Evolutionary conservation across 1,284 basidiomycete species (phyloP), one percentile per base, ranked within the genome.

Genomic region (Chondrostereum purpureum): DNA sequence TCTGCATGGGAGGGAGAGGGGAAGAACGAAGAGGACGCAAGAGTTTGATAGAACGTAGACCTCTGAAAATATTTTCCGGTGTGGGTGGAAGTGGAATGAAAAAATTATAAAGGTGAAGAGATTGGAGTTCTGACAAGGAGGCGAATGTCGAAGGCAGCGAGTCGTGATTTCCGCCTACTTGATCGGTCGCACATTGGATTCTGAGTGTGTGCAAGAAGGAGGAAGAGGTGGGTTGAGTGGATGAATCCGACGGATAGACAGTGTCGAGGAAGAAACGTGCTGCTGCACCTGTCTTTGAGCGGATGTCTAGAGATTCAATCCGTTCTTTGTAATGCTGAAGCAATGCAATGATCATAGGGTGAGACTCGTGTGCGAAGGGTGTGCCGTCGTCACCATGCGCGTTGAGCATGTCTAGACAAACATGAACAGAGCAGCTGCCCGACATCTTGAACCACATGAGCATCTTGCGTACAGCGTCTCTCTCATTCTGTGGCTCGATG

Each of bases 61-160:
- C 33, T 14, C 23, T 14, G n/a, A 53, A 19, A 38, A 38, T 8
- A 16, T 38, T 35, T 17, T 47, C 47, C 5, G 51, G 48, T 4
- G 46, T 50, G n/a, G 48, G 17, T 38, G 12, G 24, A 16, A 48
- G 23, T 13, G 49, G 47, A 39, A 47, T 52, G 27, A 45, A 47
- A 17, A 52, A 38, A 22, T 52, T 49, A n/a, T 47, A 43, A 6
- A 47, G 49, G 36, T 47, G 35, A 3, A 52, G 35, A 13, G 31
- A 37, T 3, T 47, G 43, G 14, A 52, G 45, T 13, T 39, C 45
- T 12, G 38, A 38, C 20, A 52, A 48, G 3, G 50, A 52, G 16
- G 47, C 43, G 27, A 49, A 52, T 2, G 50, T 46, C 23, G 50
- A 46, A 19, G 50, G 47, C 50, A 43, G 49, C 20, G 42, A 35